Conservation (phyloP, 2,329 filamentous ascomycete genomes). For the Colletotrichum lindemuthianum region DNA sequence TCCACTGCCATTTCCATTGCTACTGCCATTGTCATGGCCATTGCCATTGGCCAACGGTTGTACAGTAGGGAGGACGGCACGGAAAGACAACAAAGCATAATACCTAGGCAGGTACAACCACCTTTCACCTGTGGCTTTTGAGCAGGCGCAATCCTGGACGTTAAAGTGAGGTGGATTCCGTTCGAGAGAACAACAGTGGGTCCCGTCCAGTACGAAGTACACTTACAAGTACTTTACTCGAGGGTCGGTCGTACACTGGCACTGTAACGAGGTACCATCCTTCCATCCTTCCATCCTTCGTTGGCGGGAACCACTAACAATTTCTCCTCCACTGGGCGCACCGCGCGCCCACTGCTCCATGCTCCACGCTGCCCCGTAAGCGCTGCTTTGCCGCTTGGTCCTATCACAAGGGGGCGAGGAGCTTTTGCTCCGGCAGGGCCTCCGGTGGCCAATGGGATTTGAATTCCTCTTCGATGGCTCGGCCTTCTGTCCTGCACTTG, state of each 20-base stretch:
- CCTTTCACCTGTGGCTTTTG: not conserved
- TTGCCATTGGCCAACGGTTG: no score
- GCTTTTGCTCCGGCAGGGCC: constrained; percentile 35
- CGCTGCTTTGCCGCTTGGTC: constrained; percentile 31
- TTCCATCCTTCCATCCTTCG: no score
- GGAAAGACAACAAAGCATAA: not conserved
- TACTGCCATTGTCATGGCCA: no score
- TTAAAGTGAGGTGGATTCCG: constrained; percentile 8
- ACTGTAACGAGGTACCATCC: no score
- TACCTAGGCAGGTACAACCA: not conserved
- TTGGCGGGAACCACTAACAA: no score
- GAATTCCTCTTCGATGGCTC: no score
- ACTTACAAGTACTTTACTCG: no score
- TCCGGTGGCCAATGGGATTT: not conserved
- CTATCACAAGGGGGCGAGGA: constrained; percentile 31
- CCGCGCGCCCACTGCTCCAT: constrained; percentile 2
- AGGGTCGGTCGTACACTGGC: no score
- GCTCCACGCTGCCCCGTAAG: constrained; percentile 34
- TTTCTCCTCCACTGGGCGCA: no score
- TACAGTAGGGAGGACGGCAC: not conserved
- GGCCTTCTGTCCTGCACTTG: not conserved
- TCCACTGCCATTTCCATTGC: no score
- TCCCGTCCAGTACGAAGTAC: constrained; percentile 8
- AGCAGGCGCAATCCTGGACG: no score
- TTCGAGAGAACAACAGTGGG: constrained; percentile 11